Evolutionary conservation across 176 grass and related monocot genomes (phyloP).

Genomic region (maize (Zea mays)): DNA sequence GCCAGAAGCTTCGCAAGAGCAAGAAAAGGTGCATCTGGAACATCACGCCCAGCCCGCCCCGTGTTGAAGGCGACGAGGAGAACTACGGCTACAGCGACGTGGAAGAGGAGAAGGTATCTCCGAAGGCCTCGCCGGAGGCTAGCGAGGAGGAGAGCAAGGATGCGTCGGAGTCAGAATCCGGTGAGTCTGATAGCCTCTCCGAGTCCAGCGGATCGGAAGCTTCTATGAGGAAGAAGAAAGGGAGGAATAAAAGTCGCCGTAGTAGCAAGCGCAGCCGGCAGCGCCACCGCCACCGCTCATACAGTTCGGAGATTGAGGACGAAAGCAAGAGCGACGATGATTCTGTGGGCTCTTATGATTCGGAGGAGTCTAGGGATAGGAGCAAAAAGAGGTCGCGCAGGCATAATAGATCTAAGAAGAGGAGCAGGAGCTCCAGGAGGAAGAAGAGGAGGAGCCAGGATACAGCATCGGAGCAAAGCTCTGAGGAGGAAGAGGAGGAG

Average conservation of each 20-base stretch:
- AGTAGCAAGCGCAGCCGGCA: slow-evolving; percentile 47
- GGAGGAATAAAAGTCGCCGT: slow-evolving; percentile 42
- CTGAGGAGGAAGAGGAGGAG: slow-evolving; percentile 49
- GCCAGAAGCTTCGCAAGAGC: slow-evolving; percentile 70
- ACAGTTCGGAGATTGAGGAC: slow-evolving; percentile 39
- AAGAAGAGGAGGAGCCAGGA: slow-evolving; percentile 42
- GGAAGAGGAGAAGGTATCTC: slow-evolving; percentile 42
- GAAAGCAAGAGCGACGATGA: slow-evolving; percentile 48
- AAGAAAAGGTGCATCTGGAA: slow-evolving; percentile 80
- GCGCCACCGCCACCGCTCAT: slow-evolving; percentile 13
- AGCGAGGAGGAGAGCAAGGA: slow-evolving; percentile 49
- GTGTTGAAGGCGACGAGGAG: slow-evolving; percentile 40
- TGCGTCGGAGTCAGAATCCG: slow-evolving; percentile 41
- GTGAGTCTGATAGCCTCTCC: slow-evolving; percentile 53
- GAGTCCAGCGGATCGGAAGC: slow-evolving; percentile 49
- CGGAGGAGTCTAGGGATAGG: slow-evolving; percentile 50
- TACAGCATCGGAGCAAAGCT: slow-evolving; percentile 33
- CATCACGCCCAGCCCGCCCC: slow-evolving; percentile 64
- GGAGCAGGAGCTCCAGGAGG: slow-evolving; percentile 47
- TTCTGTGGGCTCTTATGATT: slow-evolving; percentile 51
- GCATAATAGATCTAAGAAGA: slow-evolving; percentile 53
- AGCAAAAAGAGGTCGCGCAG: slow-evolving; percentile 52
- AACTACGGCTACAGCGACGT: slow-evolving; percentile 47
- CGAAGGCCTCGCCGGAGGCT: slow-evolving; percentile 20
- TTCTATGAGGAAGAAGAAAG: slow-evolving; percentile 49